These are phyloP conservation scores for Lichtheimia hyalospora DNA, from an alignment of 371 early-diverging fungal genomes.

Conservation along the genomic window DNA sequence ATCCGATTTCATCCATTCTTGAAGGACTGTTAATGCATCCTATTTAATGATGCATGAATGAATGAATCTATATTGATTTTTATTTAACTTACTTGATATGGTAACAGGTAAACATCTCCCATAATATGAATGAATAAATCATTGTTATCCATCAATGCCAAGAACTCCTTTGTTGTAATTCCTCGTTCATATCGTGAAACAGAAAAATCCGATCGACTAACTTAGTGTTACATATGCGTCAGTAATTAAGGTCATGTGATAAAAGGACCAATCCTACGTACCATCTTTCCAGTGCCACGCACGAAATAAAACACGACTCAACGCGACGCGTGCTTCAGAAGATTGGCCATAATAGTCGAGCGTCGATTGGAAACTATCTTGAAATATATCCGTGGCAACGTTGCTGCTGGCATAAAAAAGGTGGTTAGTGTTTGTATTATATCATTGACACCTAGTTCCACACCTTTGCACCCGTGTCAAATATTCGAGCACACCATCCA, in stretches of 20 bases:
- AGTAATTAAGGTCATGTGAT: background rate
- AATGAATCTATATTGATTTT: background rate
- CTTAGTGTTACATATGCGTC: conserved; percentile 8
- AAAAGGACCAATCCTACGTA: background rate
- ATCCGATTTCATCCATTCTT: background rate
- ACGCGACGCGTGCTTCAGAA: conserved; percentile 1
- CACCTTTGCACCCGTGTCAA: background rate
- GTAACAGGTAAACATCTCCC: conserved; percentile 7
- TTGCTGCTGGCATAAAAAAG: background rate
- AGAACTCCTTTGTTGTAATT: conserved; percentile 9
- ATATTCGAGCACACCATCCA: conserved; percentile 23
- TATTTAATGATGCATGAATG: background rate
- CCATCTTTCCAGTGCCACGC: conserved; percentile 18
- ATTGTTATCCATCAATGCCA: conserved; percentile 5
- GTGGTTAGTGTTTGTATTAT: too few relatives aligned
- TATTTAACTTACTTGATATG: conserved; percentile 8
- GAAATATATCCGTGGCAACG: background rate
- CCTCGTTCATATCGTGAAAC: conserved; percentile 24
- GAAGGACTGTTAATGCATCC: conserved; percentile 3
- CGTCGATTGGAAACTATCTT: conserved; percentile 6
- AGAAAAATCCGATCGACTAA: conserved; percentile 15
- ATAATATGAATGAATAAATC: conserved; percentile 5
- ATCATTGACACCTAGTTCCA: background rate
- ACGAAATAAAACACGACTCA: conserved; percentile 22
- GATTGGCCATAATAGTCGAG: conserved; percentile 14